Base-by-base conservation (phyloP, 345 rosid genomes). In the Punica granatum region DNA sequence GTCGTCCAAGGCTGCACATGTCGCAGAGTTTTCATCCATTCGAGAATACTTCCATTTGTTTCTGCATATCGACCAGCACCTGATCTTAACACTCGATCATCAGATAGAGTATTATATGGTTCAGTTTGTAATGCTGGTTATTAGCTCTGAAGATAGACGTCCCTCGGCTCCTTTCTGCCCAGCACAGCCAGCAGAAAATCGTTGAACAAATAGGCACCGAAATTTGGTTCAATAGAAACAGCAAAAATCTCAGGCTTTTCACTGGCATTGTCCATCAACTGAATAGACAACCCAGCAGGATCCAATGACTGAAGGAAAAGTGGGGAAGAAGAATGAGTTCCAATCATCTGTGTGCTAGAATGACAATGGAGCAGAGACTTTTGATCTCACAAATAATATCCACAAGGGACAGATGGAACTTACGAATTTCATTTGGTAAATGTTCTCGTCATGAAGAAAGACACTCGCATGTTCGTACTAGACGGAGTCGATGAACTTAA, bases 231-330 rank as follows among this genome's bases (percentile, higher is more conserved):
- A 85, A 91, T 78, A 63, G 96, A 78, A 70, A 93, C 94, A 66
- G 96, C 90, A 72, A 81, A 83, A 53, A 87, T 86, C 70, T 88
- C 98, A 0, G 99, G 88, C 75, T 94, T 91, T 80, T 94, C 92
- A 13, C 73, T 79, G 46, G 71, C 77, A 65, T 83, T 89, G 70
- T 94, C 99, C 92, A 88, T 89, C 75, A 94, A 80, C 81, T 91
- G 97, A 71, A 91, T 86, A 66, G 87, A 86, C 76, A 91, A 66
- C 63, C 46, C 73, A 15, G 82, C 70, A 42, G 96, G 84, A 32
- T 83, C 70, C 68, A 85, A 83, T 65, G 85, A 80, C 99, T 94
- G 88, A 79, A 49, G 56, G 58, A 63, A 54, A 35, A 59, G 49
- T 8, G 36, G 53, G 37, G 44, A n/a, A 53, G 25, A 33, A 25